A percentile compares a stretch with the other conserved stretches of the same genome.
phyloP scores from a whole-genome alignment of 139 green algal genomes.

The Closterium sp. region DNA sequence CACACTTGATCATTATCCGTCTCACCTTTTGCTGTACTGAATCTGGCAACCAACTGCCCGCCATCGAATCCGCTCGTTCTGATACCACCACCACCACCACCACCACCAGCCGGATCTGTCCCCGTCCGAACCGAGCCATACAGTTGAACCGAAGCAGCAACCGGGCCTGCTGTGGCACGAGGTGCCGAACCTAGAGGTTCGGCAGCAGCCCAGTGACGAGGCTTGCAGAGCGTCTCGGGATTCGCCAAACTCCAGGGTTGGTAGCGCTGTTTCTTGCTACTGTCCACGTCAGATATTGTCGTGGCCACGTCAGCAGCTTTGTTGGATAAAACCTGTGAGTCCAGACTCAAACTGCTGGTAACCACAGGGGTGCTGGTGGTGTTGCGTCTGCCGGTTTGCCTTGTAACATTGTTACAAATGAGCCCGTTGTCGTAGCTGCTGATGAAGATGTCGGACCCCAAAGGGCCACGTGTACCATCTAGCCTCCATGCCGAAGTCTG shows the following conservation, averaged over 20 bases:
- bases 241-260: neutral
- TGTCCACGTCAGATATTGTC: neutral
- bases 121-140: neutral
- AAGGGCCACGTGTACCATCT: neutral
- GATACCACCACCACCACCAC: neutral
- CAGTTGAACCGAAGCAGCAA: neutral
- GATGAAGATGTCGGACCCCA: neutral
- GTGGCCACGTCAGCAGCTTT: neutral
- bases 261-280: neutral
- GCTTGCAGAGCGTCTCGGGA: neutral
- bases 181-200: neutral
- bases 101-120: neutral
- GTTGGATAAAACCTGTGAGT: neutral
- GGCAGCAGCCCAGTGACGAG: neutral
- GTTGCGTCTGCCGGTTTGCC: neutral
- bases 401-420: neutral
- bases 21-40: neutral
- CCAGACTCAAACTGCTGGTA: neutral
- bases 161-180: neutral
- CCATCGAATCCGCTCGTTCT: neutral
- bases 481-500: neutral
- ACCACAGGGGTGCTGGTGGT: neutral
- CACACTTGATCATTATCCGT: too few species aligned
- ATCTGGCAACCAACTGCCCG: neutral
- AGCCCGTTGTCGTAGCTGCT: neutral